Base-by-base conservation (phyloP, 495 filamentous ascomycete species). In the Filosporella fistucella region DNA sequence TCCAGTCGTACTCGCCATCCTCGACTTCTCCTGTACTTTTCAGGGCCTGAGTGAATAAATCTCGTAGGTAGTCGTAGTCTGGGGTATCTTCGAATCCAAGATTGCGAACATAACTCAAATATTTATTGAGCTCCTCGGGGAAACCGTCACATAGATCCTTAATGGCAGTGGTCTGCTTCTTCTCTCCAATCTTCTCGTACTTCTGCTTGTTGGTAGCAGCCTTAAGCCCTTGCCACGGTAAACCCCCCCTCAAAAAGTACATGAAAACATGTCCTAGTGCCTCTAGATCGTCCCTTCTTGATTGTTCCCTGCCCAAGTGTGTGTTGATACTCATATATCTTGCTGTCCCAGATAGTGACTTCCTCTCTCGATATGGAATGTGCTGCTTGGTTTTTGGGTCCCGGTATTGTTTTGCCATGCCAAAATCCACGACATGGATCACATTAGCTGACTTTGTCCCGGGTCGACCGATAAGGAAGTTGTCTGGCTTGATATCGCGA, bases 311-410 rank as follows among this genome's bases (percentile, higher is more conserved):
- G 24, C 93, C 93, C 58, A 99, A 63, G 76, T 99, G 93, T 51
- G 93, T 99, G 66, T 99, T 99, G 76, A 99, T 99, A 70, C 87
- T 93, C 93, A 99, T 99, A 66, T 99, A 99, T 60, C 93, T 81
- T 51, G 93, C 93, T 45, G 93, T 99, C 42, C 93, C 93, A 7
- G 94, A 97, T 54, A 99, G 69, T 24, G 91, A 96, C 64, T 99
- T 99, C 45, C 94, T 84, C 71, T 99, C 93, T 58, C 93, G 80
- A 64, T 99, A 99, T 10, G 93, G 93, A 58, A 97, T 99, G 68
- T 99, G 93, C 65, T 99, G 93, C 70, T 97, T 97, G 36, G 93
- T 96, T 75, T 97, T 97, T 45, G 94, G 94, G 55, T 99, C 93
- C 41, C 93, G 82, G 63, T 99, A 99, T 66, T 97, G 93, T 71